phyloP scores from a whole-genome alignment of 257 asterid species.

The Nemophila menziesii region DNA sequence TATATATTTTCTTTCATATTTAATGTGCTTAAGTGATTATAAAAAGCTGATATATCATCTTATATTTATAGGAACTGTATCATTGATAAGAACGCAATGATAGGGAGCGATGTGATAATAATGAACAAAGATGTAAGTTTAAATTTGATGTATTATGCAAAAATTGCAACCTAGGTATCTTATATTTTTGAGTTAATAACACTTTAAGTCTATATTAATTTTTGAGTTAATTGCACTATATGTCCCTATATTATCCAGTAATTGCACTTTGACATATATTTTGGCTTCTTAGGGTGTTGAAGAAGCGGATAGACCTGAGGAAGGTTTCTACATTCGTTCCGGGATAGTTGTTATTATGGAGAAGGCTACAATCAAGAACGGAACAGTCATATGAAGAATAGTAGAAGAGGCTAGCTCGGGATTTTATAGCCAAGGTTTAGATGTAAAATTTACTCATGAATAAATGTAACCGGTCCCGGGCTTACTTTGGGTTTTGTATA shows the following conservation, averaged over 20 bases:
- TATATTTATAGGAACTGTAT: conserved; percentile 49
- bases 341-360: conserved; percentile 61
- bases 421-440: no score
- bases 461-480: no score
- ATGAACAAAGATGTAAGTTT: conserved; percentile 74
- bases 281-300: conserved; percentile 45
- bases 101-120: conserved; percentile 76
- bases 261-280: background rate
- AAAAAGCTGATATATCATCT: background rate
- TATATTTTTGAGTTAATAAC: background rate
- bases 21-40: no score
- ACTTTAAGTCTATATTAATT: background rate
- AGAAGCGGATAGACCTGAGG: conserved; percentile 68
- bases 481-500: no score
- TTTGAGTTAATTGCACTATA: no score
- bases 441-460: no score
- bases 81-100: conserved; percentile 85
- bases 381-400: conserved; percentile 47
- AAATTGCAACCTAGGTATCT: no score
- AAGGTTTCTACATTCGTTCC: conserved; percentile 77
- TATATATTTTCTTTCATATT: background rate
- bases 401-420: no score
- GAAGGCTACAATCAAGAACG: conserved; percentile 73
- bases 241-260: background rate
- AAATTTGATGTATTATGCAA: background rate